Percentiles rank a stretch among this genome's conserved stretches.
Evolutionary conservation across 2,329 filamentous ascomycete species (phyloP).

Genomic region (Thermothelomyces thermophilus): DNA sequence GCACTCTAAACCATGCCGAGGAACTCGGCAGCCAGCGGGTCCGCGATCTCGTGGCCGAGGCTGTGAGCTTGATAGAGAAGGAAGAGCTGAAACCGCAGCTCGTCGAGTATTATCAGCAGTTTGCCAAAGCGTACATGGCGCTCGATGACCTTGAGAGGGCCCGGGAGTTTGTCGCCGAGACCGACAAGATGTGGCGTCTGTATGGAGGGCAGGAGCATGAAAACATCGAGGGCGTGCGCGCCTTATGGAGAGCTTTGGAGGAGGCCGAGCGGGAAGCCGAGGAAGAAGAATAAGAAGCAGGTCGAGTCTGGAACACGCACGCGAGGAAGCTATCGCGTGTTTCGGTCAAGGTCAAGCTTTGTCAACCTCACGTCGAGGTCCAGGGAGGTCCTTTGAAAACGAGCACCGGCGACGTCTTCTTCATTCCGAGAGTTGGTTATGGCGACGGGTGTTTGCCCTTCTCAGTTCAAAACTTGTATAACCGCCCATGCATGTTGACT

Average conservation of each 20-base stretch:
- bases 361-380: no score
- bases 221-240: constrained; percentile 17
- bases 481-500: no score
- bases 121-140: constrained; percentile 24
- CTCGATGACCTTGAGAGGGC: constrained; percentile 14
- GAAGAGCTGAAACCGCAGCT: constrained; percentile 26
- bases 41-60: constrained; percentile 18
- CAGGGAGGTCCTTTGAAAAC: no score
- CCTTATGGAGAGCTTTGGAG: constrained; percentile 16
- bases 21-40: constrained; percentile 2
- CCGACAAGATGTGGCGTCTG: constrained; percentile 17
- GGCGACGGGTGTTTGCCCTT: no score
- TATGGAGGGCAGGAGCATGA: constrained; percentile 23
- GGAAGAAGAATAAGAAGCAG: neutral
- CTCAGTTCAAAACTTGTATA: no score
- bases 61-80: constrained; percentile 21
- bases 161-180: constrained; percentile 11
- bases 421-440: no score
- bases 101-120: constrained; percentile 25
- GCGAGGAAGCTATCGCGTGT: no score
- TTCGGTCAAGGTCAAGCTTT: no score
- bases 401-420: no score
- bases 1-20: constrained; percentile 8
- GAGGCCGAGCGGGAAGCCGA: constrained; percentile 5
- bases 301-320: no score